Evolutionary conservation across 2,329 filamentous ascomycete species (phyloP).

Genomic region (Neophaeococcomyces mojaviensis): DNA sequence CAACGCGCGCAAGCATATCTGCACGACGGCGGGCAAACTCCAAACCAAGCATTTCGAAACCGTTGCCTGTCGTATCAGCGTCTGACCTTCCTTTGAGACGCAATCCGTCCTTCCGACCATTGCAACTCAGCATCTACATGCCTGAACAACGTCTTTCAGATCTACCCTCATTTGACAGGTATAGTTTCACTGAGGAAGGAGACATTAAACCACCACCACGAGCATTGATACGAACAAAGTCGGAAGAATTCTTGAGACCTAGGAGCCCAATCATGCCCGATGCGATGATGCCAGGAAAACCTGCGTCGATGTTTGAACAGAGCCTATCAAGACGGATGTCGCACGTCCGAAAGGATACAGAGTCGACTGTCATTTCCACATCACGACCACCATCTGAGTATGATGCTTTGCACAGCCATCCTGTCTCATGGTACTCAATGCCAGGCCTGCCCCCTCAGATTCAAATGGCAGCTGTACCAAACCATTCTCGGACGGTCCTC

Average conservation of each 20-base stretch:
- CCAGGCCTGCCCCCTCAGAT: slow-evolving; percentile 22
- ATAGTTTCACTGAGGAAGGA: slow-evolving; percentile 28
- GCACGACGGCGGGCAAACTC: slow-evolving; percentile 29
- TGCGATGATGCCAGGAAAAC: slow-evolving; percentile 13
- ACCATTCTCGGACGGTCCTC: slow-evolving; percentile 17
- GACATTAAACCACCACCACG: slow-evolving; percentile 29
- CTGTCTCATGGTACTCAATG: slow-evolving; percentile 22
- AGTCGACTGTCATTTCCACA: slow-evolving; percentile 16
- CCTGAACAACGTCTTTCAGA: slow-evolving; percentile 38
- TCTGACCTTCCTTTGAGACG: slow-evolving; percentile 15
- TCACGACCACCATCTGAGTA: slow-evolving; percentile 21
- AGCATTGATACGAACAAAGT: slow-evolving; percentile 25
- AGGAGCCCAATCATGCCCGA: slow-evolving; percentile 14
- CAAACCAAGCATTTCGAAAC: slow-evolving; percentile 34
- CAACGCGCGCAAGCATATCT: slow-evolving; percentile 35
- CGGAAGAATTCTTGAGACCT: slow-evolving; percentile 16
- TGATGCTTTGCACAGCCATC: slow-evolving; percentile 23
- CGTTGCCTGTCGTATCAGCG: slow-evolving; percentile 19
- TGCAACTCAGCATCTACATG: slow-evolving; percentile 42
- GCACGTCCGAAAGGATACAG: slow-evolving; percentile 12
- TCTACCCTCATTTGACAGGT: slow-evolving; percentile 37
- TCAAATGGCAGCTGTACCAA: slow-evolving; percentile 24
- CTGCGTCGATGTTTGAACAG: slow-evolving; percentile 13
- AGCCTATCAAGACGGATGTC: slow-evolving; percentile 4
- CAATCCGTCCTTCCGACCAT: slow-evolving; percentile 29